Evolutionary conservation across 345 rosid genomes (phyloP).

Genomic region (Eutrema heterophyllum): DNA sequence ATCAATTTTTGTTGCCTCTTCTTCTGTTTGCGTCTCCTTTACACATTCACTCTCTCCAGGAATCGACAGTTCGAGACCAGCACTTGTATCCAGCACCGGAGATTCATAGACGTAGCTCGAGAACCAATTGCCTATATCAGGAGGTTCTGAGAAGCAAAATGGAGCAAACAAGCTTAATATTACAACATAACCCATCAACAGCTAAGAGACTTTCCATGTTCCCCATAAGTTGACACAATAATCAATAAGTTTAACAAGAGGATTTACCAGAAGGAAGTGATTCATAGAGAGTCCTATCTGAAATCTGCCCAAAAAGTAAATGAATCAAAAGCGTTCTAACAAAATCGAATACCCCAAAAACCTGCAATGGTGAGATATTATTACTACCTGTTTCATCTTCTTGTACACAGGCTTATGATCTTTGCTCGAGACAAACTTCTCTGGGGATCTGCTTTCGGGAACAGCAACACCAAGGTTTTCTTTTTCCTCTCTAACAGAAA

Average conservation of each 20-base stretch:
- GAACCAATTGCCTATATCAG: constrained; percentile 54
- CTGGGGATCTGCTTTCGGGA: background rate
- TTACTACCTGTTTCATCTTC: constrained; percentile 26
- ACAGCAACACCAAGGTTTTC: background rate
- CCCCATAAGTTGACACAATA: background rate
- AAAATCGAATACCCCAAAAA: background rate
- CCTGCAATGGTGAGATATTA: background rate
- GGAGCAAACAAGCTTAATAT: background rate
- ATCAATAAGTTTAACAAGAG: background rate
- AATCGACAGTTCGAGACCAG: constrained; percentile 27
- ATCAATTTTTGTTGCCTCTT: background rate
- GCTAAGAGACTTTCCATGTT: background rate
- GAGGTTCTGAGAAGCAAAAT: constrained; percentile 44
- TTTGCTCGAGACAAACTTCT: background rate
- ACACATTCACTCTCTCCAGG: constrained; percentile 29
- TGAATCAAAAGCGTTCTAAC: background rate
- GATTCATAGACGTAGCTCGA: constrained; percentile 64
- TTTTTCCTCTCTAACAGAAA: background rate
- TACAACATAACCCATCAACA: constrained; percentile 4
- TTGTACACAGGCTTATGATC: constrained; percentile 10
- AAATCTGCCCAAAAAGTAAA: constrained; percentile 21
- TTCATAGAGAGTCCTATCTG: constrained; percentile 22
- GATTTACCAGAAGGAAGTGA: constrained; percentile 42
- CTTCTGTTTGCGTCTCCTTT: constrained; percentile 9
- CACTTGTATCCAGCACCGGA: constrained; percentile 40